These are phyloP conservation scores for Leishmania amazonensis DNA, from an alignment of 208 protist genomes.

Conservation along the genomic window DNA sequence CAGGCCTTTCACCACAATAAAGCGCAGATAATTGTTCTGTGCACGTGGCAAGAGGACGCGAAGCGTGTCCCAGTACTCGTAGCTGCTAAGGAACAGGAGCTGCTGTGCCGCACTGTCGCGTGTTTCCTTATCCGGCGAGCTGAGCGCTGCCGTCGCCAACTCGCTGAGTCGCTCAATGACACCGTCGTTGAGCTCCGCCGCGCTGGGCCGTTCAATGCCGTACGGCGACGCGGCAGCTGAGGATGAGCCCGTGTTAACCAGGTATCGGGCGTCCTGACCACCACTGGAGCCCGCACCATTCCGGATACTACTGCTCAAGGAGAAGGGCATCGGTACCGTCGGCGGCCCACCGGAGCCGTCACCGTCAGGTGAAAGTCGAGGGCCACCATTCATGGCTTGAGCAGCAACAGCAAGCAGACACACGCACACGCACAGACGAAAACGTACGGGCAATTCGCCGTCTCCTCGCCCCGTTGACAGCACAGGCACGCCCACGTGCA, in stretches of 20 bases:
- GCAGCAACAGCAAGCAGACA: not conserved
- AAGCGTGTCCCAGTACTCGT: constrained; percentile 76
- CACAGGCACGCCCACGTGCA: not conserved
- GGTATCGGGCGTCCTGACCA: not conserved
- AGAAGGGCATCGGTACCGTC: constrained; percentile 11
- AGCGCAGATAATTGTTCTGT: constrained; percentile 76
- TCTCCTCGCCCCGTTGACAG: not conserved
- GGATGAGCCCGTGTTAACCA: not conserved
- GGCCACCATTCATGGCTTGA: constrained; percentile 3
- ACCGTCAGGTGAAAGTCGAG: constrained; percentile 6
- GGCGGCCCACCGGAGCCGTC: not conserved
- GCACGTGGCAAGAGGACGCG: constrained; percentile 54
- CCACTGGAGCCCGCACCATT: constrained; percentile 1
- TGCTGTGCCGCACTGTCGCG: constrained; percentile 60
- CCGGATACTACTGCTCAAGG: not conserved
- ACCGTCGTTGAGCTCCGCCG: constrained; percentile 12
- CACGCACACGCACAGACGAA: not conserved
- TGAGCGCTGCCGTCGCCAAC: constrained; percentile 51
- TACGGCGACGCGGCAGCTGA: not conserved
- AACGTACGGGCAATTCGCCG: not conserved
- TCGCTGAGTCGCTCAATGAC: constrained; percentile 40
- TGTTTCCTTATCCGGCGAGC: constrained; percentile 51
- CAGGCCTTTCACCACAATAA: constrained; percentile 82
- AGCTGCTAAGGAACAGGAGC: constrained; percentile 81
- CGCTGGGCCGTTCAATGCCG: not conserved